phyloP scores from a whole-genome alignment of 2,329 filamentous ascomycete species.

The Alternaria arbusti region DNA sequence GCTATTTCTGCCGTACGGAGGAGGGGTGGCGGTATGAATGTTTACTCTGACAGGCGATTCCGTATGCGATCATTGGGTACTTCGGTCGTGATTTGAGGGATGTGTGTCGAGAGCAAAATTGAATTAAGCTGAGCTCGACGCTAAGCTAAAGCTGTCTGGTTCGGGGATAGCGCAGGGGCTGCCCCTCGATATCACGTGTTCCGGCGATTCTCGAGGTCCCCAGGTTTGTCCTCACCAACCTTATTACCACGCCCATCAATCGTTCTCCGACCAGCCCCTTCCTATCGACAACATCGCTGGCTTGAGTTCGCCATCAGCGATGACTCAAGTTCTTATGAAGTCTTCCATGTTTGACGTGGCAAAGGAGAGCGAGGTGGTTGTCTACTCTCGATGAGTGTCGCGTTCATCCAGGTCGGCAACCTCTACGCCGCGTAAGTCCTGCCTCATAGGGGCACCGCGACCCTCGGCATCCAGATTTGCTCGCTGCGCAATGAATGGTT shows the following conservation, averaged over 20 bases:
- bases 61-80: neutral
- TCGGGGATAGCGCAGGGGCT: neutral
- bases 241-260: neutral
- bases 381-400: neutral
- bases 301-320: neutral
- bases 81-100: neutral
- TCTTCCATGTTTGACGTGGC: neutral
- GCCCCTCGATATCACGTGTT: neutral
- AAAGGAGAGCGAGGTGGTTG: neutral
- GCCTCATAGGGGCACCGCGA: neutral
- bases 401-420: neutral
- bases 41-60: neutral
- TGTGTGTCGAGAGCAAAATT: neutral
- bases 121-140: neutral
- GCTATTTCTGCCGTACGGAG: neutral
- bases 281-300: neutral
- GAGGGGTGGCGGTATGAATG: neutral
- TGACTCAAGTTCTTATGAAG: neutral
- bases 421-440: neutral
- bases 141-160: neutral
- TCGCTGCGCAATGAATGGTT: neutral
- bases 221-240: neutral
- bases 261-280: neutral
- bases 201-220: neutral
- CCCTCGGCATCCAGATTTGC: neutral